Conservation (phyloP, 2,329 filamentous ascomycete species). For the Verticillium longisporum region DNA sequence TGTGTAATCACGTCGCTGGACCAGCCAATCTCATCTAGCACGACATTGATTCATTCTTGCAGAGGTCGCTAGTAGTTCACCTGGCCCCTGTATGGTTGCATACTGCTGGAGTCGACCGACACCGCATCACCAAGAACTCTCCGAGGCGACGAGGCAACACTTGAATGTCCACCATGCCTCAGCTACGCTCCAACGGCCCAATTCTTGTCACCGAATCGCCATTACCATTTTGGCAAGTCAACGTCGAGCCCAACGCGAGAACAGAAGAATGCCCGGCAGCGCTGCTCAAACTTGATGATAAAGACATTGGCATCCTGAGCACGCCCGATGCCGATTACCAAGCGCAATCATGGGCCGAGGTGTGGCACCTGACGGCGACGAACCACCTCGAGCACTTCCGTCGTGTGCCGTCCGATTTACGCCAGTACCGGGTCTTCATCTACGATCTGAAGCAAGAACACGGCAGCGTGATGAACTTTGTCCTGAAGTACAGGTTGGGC, state of each 20-base stretch:
- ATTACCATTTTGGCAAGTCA: constrained; percentile 75
- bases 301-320: constrained; percentile 63
- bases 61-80: too few relatives aligned
- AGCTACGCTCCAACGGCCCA: background rate
- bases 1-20: too few relatives aligned
- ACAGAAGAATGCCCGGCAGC: constrained; percentile 65
- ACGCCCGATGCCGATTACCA: constrained; percentile 63
- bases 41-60: background rate
- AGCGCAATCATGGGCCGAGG: constrained; percentile 61
- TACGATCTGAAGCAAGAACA: constrained; percentile 56
- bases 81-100: too few relatives aligned
- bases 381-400: constrained; percentile 74
- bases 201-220: background rate
- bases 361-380: constrained; percentile 50
- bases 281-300: constrained; percentile 54
- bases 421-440: constrained; percentile 69
- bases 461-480: constrained; percentile 72
- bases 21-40: too few relatives aligned
- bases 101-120: too few relatives aligned
- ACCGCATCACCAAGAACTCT: too few relatives aligned
- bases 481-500: constrained; percentile 60
- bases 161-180: background rate
- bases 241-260: constrained; percentile 58
- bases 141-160: background rate
- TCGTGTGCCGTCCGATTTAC: constrained; percentile 67